Conservation (phyloP, 2,329 filamentous ascomycete species). For the Apiospora sp. region DNA sequence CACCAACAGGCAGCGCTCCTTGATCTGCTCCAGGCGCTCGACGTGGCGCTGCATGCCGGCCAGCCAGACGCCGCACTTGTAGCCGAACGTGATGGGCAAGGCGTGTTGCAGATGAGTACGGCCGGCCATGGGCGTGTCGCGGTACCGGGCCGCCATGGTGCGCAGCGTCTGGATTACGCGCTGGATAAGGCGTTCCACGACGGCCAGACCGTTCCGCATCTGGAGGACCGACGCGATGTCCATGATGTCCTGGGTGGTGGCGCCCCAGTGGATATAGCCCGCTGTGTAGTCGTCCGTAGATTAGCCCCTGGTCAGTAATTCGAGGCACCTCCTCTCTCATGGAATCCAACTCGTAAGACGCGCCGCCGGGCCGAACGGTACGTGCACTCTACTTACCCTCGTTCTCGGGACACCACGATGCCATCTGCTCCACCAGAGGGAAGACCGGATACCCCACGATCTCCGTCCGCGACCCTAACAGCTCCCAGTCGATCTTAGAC, state of each 20-base stretch:
- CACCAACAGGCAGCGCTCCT: slow-evolving; percentile 55
- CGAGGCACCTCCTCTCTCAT: background rate
- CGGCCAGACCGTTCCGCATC: slow-evolving; percentile 56
- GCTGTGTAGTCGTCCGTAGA: background rate
- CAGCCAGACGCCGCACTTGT: slow-evolving; percentile 64
- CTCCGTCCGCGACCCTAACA: slow-evolving; percentile 46
- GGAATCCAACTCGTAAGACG: too few relatives aligned
- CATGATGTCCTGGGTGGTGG: slow-evolving; percentile 68
- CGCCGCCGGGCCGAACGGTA: slow-evolving; percentile 12
- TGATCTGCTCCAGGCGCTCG: slow-evolving; percentile 55
- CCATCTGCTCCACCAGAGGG: slow-evolving; percentile 57
- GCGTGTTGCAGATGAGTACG: slow-evolving; percentile 66
- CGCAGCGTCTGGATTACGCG: slow-evolving; percentile 53
- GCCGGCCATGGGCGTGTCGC: slow-evolving; percentile 63
- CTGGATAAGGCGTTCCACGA: slow-evolving; percentile 54
- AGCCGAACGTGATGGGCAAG: slow-evolving; percentile 63
- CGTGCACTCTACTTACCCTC: slow-evolving; percentile 39
- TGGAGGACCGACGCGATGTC: slow-evolving; percentile 61
- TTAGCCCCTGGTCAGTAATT: background rate
- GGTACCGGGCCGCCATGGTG: slow-evolving; percentile 51
- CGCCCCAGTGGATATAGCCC: slow-evolving; percentile 64
- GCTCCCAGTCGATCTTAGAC: background rate
- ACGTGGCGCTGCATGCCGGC: slow-evolving; percentile 57
- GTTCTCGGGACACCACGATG: slow-evolving; percentile 44
- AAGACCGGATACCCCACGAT: slow-evolving; percentile 64